Percentiles rank a stretch among this genome's conserved stretches.
These are phyloP conservation scores for Cornus kousa DNA, from an alignment of 148 eudicot species.

Conservation along the genomic window DNA sequence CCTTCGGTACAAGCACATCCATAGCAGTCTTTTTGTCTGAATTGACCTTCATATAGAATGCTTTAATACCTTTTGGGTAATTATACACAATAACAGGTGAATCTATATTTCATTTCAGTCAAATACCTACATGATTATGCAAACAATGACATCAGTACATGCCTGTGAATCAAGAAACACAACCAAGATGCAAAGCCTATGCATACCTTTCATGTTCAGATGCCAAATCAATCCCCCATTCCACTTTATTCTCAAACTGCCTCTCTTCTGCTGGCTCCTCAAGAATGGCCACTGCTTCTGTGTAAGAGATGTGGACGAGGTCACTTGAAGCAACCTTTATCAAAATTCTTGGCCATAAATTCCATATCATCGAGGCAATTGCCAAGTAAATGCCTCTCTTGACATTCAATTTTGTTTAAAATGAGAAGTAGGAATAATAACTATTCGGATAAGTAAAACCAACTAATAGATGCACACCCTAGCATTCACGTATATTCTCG, in stretches of 20 bases:
- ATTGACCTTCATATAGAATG: conserved; percentile 36
- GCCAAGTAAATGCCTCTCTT: conserved; percentile 77
- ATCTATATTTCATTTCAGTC: conserved; percentile 57
- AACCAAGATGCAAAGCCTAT: neutral
- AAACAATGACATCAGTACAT: neutral
- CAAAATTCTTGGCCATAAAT: conserved; percentile 70
- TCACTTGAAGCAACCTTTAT: conserved; percentile 78
- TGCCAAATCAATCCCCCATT: conserved; percentile 82
- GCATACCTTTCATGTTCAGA: conserved; percentile 75
- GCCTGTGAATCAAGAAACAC: neutral
- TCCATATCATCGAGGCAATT: conserved; percentile 94
- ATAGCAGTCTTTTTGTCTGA: conserved; percentile 80
- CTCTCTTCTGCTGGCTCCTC: conserved; percentile 42
- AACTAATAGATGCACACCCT: neutral
- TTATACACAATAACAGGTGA: conserved; percentile 75
- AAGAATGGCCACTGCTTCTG: conserved; percentile 56
- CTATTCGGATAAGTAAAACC: neutral
- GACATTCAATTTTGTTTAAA: neutral
- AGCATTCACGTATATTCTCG: neutral
- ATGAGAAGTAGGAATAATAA: neutral
- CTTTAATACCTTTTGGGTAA: conserved; percentile 83
- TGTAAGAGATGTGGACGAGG: conserved; percentile 64
- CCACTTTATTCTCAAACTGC: conserved; percentile 74
- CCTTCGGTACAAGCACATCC: conserved; percentile 95
- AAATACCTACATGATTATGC: conserved; percentile 48